Percentiles rank a stretch among this genome's conserved stretches.
Evolutionary conservation across 2,329 filamentous ascomycete genomes (phyloP).

Genomic region (Thielaviopsis punctulata): DNA sequence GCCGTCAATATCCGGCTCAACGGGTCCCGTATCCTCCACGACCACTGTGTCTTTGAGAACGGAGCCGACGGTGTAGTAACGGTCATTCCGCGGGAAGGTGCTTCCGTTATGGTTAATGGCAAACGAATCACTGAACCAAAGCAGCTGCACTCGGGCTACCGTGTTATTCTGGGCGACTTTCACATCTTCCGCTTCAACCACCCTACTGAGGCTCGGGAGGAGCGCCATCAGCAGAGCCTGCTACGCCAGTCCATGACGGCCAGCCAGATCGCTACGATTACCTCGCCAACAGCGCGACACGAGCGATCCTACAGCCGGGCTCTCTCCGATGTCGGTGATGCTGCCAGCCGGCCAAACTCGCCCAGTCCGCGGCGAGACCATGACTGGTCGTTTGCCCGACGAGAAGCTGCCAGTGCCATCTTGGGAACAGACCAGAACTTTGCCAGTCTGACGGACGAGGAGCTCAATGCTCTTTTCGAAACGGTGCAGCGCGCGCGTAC

Average conservation of each 20-base stretch:
- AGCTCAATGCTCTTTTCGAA: constrained; percentile 83
- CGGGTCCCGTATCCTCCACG: constrained; percentile 76
- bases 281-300: constrained; percentile 29
- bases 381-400: constrained; percentile 85
- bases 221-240: constrained; percentile 55
- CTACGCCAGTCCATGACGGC: constrained; percentile 53
- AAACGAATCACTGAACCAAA: constrained; percentile 74
- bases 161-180: constrained; percentile 92
- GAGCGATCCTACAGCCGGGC: constrained; percentile 66
- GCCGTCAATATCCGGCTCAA: constrained; percentile 84
- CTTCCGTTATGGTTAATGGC: constrained; percentile 95
- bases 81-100: constrained; percentile 73
- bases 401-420: constrained; percentile 84
- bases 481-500: constrained; percentile 81
- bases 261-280: constrained; percentile 37
- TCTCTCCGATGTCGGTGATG: constrained; percentile 52
- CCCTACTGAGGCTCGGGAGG: constrained; percentile 83
- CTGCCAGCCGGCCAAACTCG: constrained; percentile 55
- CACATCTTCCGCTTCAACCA: constrained; percentile 99
- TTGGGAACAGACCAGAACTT: constrained; percentile 86
- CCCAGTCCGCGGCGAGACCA: constrained; percentile 59
- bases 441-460: constrained; percentile 75
- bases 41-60: constrained; percentile 92
- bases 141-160: constrained; percentile 76
- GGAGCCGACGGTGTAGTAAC: constrained; percentile 76